These are phyloP conservation scores for Amylocystis lapponica DNA, from an alignment of 768 basidiomycete species.

Conservation along the genomic window DNA sequence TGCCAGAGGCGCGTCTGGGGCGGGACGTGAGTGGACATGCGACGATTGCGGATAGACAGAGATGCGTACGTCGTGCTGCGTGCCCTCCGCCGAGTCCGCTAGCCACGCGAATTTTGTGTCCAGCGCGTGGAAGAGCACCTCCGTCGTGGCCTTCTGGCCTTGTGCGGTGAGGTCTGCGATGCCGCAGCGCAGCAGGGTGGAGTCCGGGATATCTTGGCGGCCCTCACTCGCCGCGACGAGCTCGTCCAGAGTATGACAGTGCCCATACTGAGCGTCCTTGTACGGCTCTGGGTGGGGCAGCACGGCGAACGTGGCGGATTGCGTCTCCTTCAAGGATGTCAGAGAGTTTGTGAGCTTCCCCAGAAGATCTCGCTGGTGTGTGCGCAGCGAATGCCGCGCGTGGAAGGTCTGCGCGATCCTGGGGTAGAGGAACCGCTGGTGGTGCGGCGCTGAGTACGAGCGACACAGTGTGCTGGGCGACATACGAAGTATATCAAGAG, in stretches of 20 bases:
- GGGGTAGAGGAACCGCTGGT: slow-evolving; percentile 64
- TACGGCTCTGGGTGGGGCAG: slow-evolving; percentile 50
- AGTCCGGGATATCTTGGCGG: slow-evolving; percentile 33
- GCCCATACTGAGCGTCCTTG: slow-evolving; percentile 41
- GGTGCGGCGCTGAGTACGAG: neutral
- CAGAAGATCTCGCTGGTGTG: slow-evolving; percentile 56
- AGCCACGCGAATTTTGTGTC: slow-evolving; percentile 58
- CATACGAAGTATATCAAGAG: slow-evolving; percentile 65
- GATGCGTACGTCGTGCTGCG: slow-evolving; percentile 52
- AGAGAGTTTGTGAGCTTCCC: slow-evolving; percentile 50
- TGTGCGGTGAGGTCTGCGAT: slow-evolving; percentile 42
- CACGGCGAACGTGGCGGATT: slow-evolving; percentile 47
- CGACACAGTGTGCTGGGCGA: slow-evolving; percentile 6
- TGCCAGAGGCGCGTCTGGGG: slow-evolving; percentile 53
- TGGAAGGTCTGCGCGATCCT: slow-evolving; percentile 51
- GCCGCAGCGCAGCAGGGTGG: slow-evolving; percentile 60
- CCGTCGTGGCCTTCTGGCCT: slow-evolving; percentile 41
- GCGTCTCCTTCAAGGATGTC: slow-evolving; percentile 47
- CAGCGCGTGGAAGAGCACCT: slow-evolving; percentile 54
- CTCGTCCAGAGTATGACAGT: slow-evolving; percentile 41
- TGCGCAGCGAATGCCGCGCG: slow-evolving; percentile 55
- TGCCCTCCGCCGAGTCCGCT: slow-evolving; percentile 42
- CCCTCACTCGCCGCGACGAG: slow-evolving; percentile 23
- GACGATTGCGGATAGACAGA: too few relatives aligned
- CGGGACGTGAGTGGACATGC: neutral